Evolutionary conservation across 305 asterid species (phyloP), one percentile per base, ranked within the genome.

Genomic region (Nicotiana rustica): DNA sequence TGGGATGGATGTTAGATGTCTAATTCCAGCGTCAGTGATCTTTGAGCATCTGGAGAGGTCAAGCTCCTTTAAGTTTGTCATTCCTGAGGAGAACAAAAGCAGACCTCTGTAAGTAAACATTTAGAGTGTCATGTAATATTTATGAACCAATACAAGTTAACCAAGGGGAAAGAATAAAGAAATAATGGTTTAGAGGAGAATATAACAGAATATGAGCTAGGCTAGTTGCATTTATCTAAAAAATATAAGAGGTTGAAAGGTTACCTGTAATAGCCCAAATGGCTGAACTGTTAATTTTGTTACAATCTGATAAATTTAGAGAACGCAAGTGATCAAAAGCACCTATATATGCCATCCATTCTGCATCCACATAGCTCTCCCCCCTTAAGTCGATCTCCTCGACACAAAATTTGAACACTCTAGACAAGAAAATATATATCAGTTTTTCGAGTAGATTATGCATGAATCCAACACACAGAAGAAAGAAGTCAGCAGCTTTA

Each of bases 341-440:
- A 77, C 99, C 98, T 86, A 96, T 84, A 90, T 94, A 96, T 81
- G 98, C 98, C 97, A 93, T 91, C 99, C 99, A 96, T 88, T 96
- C 98, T 73, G 97, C 97, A 87, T 94, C 98, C 52, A 96, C 98
- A 68, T 68, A 71, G 85, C 83, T 93, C 85, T 91, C 91, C 69
- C 97, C 91, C 79, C 88, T 90, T 88, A 93, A 86, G 87, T 96
- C 90, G 52, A 96, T 86, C 76, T 85, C 90, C 88, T 95, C 98
- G n/a, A 90, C 89, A 57, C 91, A 88, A 88, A 83, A 80, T 81
- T 94, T 96, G 88, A 96, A 94, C 86, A 92, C 95, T 87, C 99
- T 96, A 91, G 47, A 88, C 86, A 83, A 82, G 82, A 80, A 86
- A 85, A 89, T 56, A 61, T 76, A 35, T 79, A 86, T 62, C 75